Base-by-base conservation (phyloP, 139 green algal genomes). In the Yamagishiella unicocca region DNA sequence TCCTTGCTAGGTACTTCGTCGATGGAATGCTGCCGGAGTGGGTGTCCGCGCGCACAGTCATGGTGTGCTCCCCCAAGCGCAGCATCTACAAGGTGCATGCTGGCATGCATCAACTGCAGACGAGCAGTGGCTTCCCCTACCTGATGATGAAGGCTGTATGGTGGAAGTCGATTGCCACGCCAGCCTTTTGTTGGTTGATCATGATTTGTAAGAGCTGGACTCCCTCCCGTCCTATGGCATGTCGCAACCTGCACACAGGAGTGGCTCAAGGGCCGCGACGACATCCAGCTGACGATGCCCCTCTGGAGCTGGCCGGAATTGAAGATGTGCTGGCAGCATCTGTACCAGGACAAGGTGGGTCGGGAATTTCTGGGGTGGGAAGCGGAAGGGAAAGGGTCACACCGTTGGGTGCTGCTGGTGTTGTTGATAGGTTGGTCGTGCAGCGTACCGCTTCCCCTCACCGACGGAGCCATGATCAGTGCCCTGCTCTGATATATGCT, bases 11-110 rank as follows among this genome's bases (percentile, higher is more conserved):
- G 71, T 79, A 79, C 71, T 79, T 79, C 42, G 71, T 79, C 24
- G 71, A 79, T 55, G 71, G 71, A 33, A 79, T 79, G 71, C 71
- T 79, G 71, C 71, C 71, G 38, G 21, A 27, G 7, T 79, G 71
- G 71, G 71, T 58, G 71, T 24, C 8, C n/a, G 71, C 71, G 37
- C 67, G 67, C 67, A 55, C 71, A 31, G 71, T 79, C 71, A 79
- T 79, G 71, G 71, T 79, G 71, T 55, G 71, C 58, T 31, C 58
- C 58, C 58, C 58, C 58, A 40, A 73, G 45, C 62, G 87, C 29
- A 76, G 50, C 7, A 35, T 90, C 27, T 85, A 80, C 64, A 53
- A 82, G 85, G 85, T 80, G 50, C 35, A 31, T 78, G 76, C 74
- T 38, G 46, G 61, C 79, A 38, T 33, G 25, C 17, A 67, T 82